These are phyloP conservation scores for Penicillium sp. DNA, from an alignment of 2,329 filamentous ascomycete species.

Conservation along the genomic window DNA sequence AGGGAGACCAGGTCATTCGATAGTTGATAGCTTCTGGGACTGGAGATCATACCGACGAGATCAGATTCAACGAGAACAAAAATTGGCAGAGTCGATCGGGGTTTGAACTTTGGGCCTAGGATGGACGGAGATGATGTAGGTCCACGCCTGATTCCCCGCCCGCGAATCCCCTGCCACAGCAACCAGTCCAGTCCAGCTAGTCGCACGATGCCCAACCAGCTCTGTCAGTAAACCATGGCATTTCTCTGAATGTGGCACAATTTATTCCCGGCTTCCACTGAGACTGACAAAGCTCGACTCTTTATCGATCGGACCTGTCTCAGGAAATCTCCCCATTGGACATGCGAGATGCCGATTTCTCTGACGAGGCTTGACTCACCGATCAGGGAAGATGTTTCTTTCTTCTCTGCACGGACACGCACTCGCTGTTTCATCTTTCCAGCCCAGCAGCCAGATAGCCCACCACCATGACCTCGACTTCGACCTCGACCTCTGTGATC, in stretches of 20 bases:
- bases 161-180: constrained; percentile 37
- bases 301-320: background rate
- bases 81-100: constrained; percentile 3
- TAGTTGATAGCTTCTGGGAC: background rate
- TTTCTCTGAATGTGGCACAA: background rate
- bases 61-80: constrained; percentile 1
- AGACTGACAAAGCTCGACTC: background rate
- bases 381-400: too few species aligned
- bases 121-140: constrained; percentile 26
- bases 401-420: background rate
- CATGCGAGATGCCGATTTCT: too few species aligned
- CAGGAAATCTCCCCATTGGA: background rate
- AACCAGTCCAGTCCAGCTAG: too few species aligned
- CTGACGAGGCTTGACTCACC: too few species aligned
- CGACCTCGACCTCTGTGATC: constrained; percentile 27
- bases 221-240: background rate
- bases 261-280: background rate
- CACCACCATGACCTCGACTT: background rate
- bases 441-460: background rate
- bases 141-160: constrained; percentile 35
- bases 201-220: constrained; percentile 23
- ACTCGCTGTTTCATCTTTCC: background rate
- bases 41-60: constrained; percentile 1
- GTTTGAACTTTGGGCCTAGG: too few species aligned
- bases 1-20: background rate